A percentile compares a stretch with the other conserved stretches of the same genome.
phyloP scores from a whole-genome alignment of 176 grass and related monocot species.

The Elaeis guineensis region DNA sequence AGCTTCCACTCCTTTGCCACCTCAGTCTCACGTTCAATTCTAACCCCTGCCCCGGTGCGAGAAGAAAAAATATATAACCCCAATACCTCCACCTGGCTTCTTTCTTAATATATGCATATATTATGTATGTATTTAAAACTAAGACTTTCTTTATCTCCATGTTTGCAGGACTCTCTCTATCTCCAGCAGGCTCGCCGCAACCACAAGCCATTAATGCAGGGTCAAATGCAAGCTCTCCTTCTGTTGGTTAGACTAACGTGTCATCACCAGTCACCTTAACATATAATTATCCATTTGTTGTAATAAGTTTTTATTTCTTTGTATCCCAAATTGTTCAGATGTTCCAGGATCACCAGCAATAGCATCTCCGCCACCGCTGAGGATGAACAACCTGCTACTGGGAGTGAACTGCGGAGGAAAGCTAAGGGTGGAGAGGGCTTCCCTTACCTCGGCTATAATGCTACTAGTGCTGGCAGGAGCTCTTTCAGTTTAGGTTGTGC shows the following conservation, averaged over 20 bases:
- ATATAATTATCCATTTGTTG: background rate
- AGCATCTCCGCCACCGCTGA: slow-evolving; percentile 26
- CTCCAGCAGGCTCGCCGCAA: background rate
- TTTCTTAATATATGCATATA: background rate
- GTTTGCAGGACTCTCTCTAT: background rate
- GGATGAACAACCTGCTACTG: slow-evolving; percentile 29
- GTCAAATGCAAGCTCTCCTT: background rate
- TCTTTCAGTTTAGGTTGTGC: slow-evolving; percentile 10
- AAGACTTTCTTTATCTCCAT: background rate
- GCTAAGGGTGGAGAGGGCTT: slow-evolving; percentile 5
- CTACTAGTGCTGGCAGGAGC: slow-evolving; percentile 17
- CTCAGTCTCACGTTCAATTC: slow-evolving; percentile 33
- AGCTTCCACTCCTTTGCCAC: slow-evolving; percentile 55
- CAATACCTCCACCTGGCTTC: background rate
- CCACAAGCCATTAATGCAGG: background rate
- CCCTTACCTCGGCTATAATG: slow-evolving; percentile 24
- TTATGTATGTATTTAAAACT: background rate
- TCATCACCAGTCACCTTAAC: background rate
- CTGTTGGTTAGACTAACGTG: background rate
- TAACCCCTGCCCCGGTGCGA: slow-evolving; percentile 40
- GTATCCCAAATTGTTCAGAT: slow-evolving; percentile 8
- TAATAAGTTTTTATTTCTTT: slow-evolving; percentile 7
- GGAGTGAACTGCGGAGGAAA: slow-evolving; percentile 43
- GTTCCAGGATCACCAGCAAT: slow-evolving; percentile 12
- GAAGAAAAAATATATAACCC: background rate